phyloP scores from a whole-genome alignment of 73 alveolate species.

The Paramecium octaurelia region DNA sequence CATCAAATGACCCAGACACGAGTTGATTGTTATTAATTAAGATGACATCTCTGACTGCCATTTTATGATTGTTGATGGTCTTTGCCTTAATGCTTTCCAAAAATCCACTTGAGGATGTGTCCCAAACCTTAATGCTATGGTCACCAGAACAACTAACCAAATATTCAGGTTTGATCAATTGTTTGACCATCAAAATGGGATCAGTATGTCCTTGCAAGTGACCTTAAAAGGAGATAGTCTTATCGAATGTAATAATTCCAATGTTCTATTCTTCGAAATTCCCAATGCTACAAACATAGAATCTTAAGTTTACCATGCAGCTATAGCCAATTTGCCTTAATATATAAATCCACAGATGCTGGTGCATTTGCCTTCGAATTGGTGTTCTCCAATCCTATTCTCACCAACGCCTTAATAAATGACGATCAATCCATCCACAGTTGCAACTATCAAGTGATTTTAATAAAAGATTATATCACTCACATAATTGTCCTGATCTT shows the following conservation, averaged over 20 bases:
- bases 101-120: not conserved
- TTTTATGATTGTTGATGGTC: not conserved
- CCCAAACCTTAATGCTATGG: conserved; percentile 29
- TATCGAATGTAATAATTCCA: not conserved
- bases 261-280: not conserved
- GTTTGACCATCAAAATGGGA: not conserved
- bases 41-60: not conserved
- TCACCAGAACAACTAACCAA: conserved; percentile 32
- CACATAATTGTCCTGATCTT: not conserved
- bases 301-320: not conserved
- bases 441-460: not conserved
- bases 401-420: not conserved
- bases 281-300: not conserved
- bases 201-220: not conserved
- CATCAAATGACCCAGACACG: conserved; percentile 23
- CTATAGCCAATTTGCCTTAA: not conserved
- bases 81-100: not conserved
- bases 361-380: not conserved
- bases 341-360: not conserved
- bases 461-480: not conserved
- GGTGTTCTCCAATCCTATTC: not conserved
- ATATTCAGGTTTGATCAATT: not conserved
- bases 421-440: not conserved
- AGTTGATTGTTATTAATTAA: not conserved
- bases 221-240: not conserved